phyloP scores from a whole-genome alignment of 345 rosid species.

The Populus deltoides region DNA sequence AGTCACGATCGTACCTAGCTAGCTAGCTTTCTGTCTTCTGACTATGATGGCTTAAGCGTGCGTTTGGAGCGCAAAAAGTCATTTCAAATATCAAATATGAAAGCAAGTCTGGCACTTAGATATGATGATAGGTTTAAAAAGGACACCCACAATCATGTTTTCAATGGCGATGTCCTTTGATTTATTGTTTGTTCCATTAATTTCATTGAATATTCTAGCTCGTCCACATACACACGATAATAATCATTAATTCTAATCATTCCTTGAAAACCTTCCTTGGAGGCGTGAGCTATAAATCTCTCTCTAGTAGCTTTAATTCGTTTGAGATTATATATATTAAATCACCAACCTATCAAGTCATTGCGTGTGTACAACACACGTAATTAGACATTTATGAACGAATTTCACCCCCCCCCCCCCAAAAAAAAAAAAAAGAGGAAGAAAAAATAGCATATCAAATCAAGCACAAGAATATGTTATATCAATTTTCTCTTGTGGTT shows the following conservation, averaged over 20 bases:
- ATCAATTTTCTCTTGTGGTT: not conserved
- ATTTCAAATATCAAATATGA: slow-evolving; percentile 18
- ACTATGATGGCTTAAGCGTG: slow-evolving; percentile 36
- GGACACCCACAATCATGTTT: slow-evolving; percentile 21
- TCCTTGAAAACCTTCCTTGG: not conserved
- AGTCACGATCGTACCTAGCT: not conserved
- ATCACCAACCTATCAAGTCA: not conserved
- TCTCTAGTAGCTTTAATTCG: not conserved
- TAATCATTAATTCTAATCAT: not conserved
- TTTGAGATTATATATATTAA: not conserved
- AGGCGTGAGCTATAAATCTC: not conserved
- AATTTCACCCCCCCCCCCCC: not conserved
- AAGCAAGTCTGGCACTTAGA: slow-evolving; percentile 7
- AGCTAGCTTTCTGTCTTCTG: not conserved
- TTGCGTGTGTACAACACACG: not conserved
- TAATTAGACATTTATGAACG: not conserved
- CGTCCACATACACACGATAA: not conserved
- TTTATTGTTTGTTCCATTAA: not conserved
- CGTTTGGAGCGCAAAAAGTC: slow-evolving; percentile 19
- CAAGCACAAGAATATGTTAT: not conserved
- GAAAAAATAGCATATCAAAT: not conserved
- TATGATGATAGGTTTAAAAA: not conserved
- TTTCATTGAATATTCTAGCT: slow-evolving; percentile 14
- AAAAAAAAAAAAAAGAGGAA: too few species aligned
- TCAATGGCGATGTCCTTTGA: not conserved